Base-by-base conservation (phyloP, 345 rosid species). In the Hibiscus tridactylites region DNA sequence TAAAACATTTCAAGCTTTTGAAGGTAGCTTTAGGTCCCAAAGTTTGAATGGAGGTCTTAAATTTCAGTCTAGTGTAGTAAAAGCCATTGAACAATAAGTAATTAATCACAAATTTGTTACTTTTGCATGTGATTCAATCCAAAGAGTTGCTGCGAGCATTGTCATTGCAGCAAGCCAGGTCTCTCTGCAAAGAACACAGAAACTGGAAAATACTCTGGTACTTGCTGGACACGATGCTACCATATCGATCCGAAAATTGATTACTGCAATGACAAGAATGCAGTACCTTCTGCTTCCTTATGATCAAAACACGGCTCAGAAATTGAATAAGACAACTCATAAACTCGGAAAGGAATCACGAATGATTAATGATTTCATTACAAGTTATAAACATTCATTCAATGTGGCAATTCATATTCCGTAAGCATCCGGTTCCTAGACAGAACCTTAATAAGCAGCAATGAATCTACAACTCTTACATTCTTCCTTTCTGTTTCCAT, bases 251-350 rank as follows among this genome's bases (percentile, higher is more conserved):
- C 77, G 79, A 31, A 82, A 31, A 11, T 76, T 86, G 28, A 72
- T 80, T 0, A 70, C 61, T 3, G 75, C 83, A 1, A 56, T 86
- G 73, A 78, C 80, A 3, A 71, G 77, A 62, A 86, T 87, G 57
- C 79, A 88, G 56, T 26, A 73, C 13, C 68, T 81, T 17, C 76
- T 91, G 63, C 82, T 72, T 64, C 90, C 90, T 0, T 88, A 88
- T 46, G 86, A 82, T 76, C 81, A 70, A 6, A 49, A 61, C 2
- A 79, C 77, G 7, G 71, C 88, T 12, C 49, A 35, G 53, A 77
- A 59, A 42, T 74, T 88, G 71, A 82, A 86, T 50, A 71, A 74
- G 28, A 83, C 88, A 3, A 70, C 75, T 6, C 86, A 79, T 58
- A 79, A 71, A 37, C 86, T 91, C 2, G 70, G 83, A 1, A 84